Evolutionary conservation across 1,284 basidiomycete species (phyloP), one percentile per base, ranked within the genome.

Genomic region (Chalciporus sp.): DNA sequence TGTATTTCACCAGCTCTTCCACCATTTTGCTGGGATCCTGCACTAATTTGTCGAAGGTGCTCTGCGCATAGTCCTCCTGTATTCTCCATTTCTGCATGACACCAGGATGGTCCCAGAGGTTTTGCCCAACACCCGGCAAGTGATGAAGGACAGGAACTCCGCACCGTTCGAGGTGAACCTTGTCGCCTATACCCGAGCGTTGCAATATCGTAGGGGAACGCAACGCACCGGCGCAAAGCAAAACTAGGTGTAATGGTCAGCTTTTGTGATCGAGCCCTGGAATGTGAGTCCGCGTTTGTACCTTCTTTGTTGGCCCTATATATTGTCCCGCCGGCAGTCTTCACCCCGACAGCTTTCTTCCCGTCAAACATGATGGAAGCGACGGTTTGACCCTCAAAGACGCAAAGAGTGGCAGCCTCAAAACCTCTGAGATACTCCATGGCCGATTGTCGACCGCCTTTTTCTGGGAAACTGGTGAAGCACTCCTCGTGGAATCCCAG

Each of bases 161-260:
- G 52, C 78, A 73, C 19, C 69, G 62, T 10, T 69, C 56, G 11
- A 86, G 73, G 20, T 84, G 76, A 16, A 71, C 70, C 4, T 73
- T 72, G 9, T 82, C 79, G 0, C 86, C 86, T 16, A 86, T 67
- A 3, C 87, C 87, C 14, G 82, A 85, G 17, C n/a, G 46, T 19
- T 47, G 46, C 20, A 47, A 19, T 35, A 47, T 37, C 19, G 46
- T 31, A 47, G 46, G 46, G 37, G 46, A 47, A 23, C 37, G 46
- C 8, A 47, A n/a, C 23, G 31, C 46, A 19, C 46, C 46, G 12
- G 46, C 46, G 7, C 33, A 47, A 20, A 47, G 26, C 14, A 47
- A 20, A 39, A 47, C 46, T 47, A 20, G 8, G 12, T 11, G 29
- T 12, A 31, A 31, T 10, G 1, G 29, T 31, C 29, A 31, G 29